Percentiles rank a stretch among this genome's conserved stretches.
Evolutionary conservation across 2,329 filamentous ascomycete species (phyloP).

Genomic region (Kalaharituber pfeilii): DNA sequence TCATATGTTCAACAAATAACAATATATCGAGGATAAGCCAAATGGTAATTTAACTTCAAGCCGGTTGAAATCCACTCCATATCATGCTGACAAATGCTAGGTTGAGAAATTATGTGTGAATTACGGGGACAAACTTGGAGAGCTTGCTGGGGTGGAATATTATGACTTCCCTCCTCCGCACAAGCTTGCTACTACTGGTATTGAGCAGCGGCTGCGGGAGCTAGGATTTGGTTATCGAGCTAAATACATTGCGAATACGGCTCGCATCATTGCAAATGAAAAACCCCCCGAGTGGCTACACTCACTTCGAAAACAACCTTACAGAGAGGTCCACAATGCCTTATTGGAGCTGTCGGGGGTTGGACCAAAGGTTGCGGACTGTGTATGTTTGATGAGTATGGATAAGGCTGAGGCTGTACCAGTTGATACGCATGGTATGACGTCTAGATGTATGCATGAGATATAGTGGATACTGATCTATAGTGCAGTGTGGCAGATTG

Average conservation of each 20-base stretch:
- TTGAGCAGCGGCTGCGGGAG: conserved; percentile 62
- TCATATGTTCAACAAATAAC: conserved; percentile 98
- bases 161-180: conserved; percentile 74
- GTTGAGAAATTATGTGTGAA: conserved; percentile 73
- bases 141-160: conserved; percentile 43
- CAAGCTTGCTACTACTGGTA: conserved; percentile 51
- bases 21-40: conserved; percentile 89
- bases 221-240: conserved; percentile 91
- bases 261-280: conserved; percentile 50
- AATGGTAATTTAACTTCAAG: conserved; percentile 44
- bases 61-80: neutral
- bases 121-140: conserved; percentile 45
- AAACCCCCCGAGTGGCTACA: conserved; percentile 60
- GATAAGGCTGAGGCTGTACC: conserved; percentile 93
- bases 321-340: conserved; percentile 61
- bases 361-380: conserved; percentile 92
- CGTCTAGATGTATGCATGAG: neutral
- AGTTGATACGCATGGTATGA: conserved; percentile 68
- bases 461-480: neutral
- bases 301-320: conserved; percentile 58
- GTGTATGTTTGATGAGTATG: conserved; percentile 87
- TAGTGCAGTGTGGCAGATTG: conserved; percentile 75
- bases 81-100: conserved; percentile 26
- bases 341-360: conserved; percentile 70
- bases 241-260: conserved; percentile 79